These are phyloP conservation scores for Zygotorulaspora sp. DNA, from an alignment of 805 yeast genomes.

Conservation along the genomic window DNA sequence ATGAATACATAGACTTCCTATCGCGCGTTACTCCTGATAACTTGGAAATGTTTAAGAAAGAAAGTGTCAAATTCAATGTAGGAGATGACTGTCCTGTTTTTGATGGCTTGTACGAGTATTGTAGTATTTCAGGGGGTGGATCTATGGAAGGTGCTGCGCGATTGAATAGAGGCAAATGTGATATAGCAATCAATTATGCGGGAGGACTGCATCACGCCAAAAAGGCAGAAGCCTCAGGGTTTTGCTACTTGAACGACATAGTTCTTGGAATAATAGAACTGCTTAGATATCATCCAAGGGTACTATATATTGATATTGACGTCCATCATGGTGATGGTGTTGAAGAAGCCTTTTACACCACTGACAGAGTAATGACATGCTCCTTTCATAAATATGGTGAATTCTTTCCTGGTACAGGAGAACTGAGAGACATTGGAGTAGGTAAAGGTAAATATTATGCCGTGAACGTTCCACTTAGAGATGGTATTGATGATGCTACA, in stretches of 20 bases:
- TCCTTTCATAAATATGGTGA: conserved; percentile 95
- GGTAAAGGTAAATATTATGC: conserved; percentile 87
- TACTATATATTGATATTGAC: conserved; percentile 89
- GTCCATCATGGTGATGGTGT: conserved; percentile 98
- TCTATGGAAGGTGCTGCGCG: conserved; percentile 89
- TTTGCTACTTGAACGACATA: conserved; percentile 92
- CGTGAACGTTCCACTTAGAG: conserved; percentile 86
- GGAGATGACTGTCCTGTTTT: conserved; percentile 95
- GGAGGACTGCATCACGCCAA: conserved; percentile 98
- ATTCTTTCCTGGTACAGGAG: conserved; percentile 97
- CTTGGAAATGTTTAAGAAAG: conserved; percentile 78
- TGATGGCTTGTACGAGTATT: conserved; percentile 91
- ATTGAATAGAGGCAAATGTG: conserved; percentile 78
- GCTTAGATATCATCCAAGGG: conserved; percentile 85
- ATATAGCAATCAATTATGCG: conserved; percentile 92
- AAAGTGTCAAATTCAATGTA: conserved; percentile 81
- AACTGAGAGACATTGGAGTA: conserved; percentile 80
- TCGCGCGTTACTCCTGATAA: conserved; percentile 91
- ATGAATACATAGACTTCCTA: conserved; percentile 91
- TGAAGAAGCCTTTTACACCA: conserved; percentile 91
- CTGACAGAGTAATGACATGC: conserved; percentile 95
- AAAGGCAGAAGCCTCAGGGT: conserved; percentile 89
- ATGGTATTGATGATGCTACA: conserved; percentile 92
- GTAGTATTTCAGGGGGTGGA: conserved; percentile 87
- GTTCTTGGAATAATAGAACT: conserved; percentile 83